Conservation (phyloP, 495 filamentous ascomycete species). For the Tuber brumale region DNA sequence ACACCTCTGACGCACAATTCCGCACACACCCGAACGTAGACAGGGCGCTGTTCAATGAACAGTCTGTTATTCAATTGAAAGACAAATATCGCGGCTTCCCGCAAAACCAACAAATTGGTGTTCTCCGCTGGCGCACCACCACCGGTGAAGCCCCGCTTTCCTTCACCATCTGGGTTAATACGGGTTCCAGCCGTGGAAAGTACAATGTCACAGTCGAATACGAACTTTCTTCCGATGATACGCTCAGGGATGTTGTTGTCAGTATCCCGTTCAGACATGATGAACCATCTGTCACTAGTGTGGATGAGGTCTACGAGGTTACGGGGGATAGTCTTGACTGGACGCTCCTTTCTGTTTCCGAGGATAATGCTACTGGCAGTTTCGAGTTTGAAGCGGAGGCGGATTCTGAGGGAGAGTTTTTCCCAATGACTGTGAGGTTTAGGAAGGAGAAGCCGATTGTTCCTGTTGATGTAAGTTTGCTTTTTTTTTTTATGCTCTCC, state of each 20-base stretch:
- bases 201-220: constrained; percentile 89
- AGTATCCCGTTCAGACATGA: constrained; percentile 74
- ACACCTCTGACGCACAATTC: constrained; percentile 74
- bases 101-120: constrained; percentile 78
- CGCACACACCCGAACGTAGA: constrained; percentile 94
- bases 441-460: constrained; percentile 78
- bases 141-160: constrained; percentile 73
- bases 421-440: constrained; percentile 91
- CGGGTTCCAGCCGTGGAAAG: constrained; percentile 61
- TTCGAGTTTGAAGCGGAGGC: constrained; percentile 93
- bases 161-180: constrained; percentile 94
- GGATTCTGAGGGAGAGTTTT: constrained; percentile 80
- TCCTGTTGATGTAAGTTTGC: constrained; percentile 71
- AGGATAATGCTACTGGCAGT: constrained; percentile 69
- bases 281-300: constrained; percentile 83
- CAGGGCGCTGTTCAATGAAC: constrained; percentile 68
- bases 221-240: constrained; percentile 67
- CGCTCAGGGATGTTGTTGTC: constrained; percentile 74
- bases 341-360: constrained; percentile 76
- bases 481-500: constrained; percentile 26
- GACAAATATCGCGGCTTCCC: constrained; percentile 82
- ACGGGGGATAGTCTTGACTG: constrained; percentile 89
- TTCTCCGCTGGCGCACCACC: constrained; percentile 78
- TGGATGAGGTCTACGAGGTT: constrained; percentile 90
- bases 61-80: constrained; percentile 74